Base-by-base conservation (phyloP, 2,329 filamentous ascomycete species). In the Tolypocladium inflatum region DNA sequence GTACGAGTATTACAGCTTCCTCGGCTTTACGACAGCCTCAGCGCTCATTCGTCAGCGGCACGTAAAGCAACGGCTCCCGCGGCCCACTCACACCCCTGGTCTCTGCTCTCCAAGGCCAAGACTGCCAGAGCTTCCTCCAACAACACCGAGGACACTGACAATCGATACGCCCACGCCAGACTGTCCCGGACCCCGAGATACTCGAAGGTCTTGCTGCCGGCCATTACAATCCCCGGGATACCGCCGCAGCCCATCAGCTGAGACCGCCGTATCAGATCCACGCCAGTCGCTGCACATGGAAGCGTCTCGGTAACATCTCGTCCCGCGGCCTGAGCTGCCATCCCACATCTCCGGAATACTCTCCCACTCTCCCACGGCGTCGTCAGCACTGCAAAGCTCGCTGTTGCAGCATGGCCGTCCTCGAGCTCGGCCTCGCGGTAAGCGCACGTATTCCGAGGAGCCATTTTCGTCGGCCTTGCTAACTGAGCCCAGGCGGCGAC, bases 401-500 rank as follows among this genome's bases (percentile, higher is more conserved):
- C 54, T 45, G 15, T 33, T 11, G 19, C 39, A 30, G 35, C 39
- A 63, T 63, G 61, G 56, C 53, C 26, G 21, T 48, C 41, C 21
- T 58, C 48, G 61, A 60, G 52, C 58, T 56, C 51, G 58, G 59
- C 56, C 60, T 56, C 10, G 39, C 55, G 57, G 61, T 61, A 59
- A 26, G 53, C 21, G 8, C 55, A 35, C 52, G 11, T 2, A 1
- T 33, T 35, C 38, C 19, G 35, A 17, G 7, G n/a, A 37, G 42
- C 37, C 33, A 17, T 33, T 19, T 41, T 38, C 23, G 6, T 15
- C 1, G 2, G 17, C 21, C 51, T 58, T 35, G 58, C 37, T 54
- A 26, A 35, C 33, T 7, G 13, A 13, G 1, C 26, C 13, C 19
- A 60, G 60, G 55, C 63, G 57, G 62, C 61, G 42, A 58, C 58